Evolutionary conservation across 2,329 filamentous ascomycete species (phyloP), one percentile per base, ranked within the genome.

Genomic region (Penicillium olsonii): DNA sequence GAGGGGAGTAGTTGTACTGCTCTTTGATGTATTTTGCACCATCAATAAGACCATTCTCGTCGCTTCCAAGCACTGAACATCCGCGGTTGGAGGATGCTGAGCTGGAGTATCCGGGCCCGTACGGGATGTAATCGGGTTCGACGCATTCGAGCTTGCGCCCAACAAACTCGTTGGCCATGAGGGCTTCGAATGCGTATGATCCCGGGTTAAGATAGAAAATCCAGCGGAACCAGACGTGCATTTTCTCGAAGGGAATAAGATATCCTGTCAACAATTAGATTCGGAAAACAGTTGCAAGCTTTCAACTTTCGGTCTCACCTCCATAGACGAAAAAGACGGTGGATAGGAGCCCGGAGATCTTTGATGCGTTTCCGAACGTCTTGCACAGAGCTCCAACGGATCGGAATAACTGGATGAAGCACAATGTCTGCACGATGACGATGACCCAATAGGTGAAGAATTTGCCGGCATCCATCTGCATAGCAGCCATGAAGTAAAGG

Each of bases 131-230:
- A 12, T 67, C 59, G 0, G 81, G 78, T 9, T 75, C 68, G 1
- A 75, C 73, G 51, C 83, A 86, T 15, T 76, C 57, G 12, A 85
- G 72, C 2, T 78, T 67, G 0, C 82, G 67, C 4, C 70, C 69
- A 15, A 84, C 77, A 46, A 89, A 88, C 62, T 90, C 87, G 57
- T 89, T 90, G 0, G 83, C 78, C 59, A 89, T 74, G 0, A 90
- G 68, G 0, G 81, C 80, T 50, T 88, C 83, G 38, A 87, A 90
- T 0, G 77, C 84, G 50, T 88, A 89, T 0, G 84, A 78, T 7
- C 88, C 69, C 0, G 86, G 86, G 56, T 86, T 77, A 18, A 85
- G 75, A 73, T 81, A 84, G 56, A 77, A 83, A 9, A 85, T 69
- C 83, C 83, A 85, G 15, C 68, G 66, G 39, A 85, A 82, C 81